Percentiles rank a stretch among this genome's conserved stretches.
These are phyloP conservation scores for Neospermospora avenae DNA, from an alignment of 2,329 filamentous ascomycete species.

Conservation along the genomic window DNA sequence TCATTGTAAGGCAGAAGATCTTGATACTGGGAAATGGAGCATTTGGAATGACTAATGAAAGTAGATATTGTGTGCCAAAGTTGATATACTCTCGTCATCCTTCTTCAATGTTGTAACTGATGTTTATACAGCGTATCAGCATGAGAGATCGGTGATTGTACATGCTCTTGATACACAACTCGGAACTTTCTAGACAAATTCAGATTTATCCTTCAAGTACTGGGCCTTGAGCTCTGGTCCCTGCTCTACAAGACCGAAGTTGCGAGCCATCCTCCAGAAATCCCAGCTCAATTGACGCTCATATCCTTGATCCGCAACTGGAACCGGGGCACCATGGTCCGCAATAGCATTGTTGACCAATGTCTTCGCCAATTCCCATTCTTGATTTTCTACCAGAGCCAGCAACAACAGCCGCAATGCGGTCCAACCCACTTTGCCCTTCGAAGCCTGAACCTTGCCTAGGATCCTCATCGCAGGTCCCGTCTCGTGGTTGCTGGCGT, in stretches of 20 bases:
- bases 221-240: background rate
- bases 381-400: constrained; percentile 30
- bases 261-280: constrained; percentile 32
- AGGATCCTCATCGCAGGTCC: constrained; percentile 49
- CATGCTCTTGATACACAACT: background rate
- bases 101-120: background rate
- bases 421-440: constrained; percentile 27
- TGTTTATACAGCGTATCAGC: background rate
- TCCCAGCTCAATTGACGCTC: constrained; percentile 25
- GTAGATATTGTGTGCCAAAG: background rate
- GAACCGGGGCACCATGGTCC: constrained; percentile 25
- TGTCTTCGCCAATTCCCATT: constrained; percentile 33
- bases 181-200: background rate
- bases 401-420: constrained; percentile 30
- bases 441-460: constrained; percentile 39
- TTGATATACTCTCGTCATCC: background rate
- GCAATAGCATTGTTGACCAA: constrained; percentile 31
- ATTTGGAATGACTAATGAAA: background rate
- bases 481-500: constrained; percentile 52
- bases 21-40: background rate
- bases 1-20: background rate
- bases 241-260: constrained; percentile 24
- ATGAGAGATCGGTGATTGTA: background rate
- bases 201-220: background rate
- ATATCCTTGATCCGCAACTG: constrained; percentile 22